Evolutionary conservation across 2,329 filamentous ascomycete genomes (phyloP).

Genomic region (Cadophora sp.): DNA sequence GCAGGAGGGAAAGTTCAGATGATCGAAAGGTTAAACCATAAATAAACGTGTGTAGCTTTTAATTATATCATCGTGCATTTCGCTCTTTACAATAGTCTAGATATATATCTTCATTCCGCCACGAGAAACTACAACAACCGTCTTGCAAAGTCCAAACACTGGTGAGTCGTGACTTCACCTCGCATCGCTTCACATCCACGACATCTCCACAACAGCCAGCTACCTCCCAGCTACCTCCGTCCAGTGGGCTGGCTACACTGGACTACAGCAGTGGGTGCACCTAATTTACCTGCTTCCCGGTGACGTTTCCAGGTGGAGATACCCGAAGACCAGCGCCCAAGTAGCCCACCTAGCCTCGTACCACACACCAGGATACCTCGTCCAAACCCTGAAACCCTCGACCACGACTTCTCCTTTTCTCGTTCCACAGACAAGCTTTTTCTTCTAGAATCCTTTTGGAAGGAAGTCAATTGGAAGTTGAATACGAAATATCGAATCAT

Average conservation of each 20-base stretch:
- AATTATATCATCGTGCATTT: background rate
- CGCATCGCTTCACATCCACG: background rate
- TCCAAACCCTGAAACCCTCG: background rate
- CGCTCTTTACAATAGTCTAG: background rate
- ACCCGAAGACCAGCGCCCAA: no score
- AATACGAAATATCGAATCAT: background rate
- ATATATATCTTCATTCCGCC: no score
- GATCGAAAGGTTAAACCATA: background rate
- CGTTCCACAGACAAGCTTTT: background rate
- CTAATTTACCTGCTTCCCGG: background rate
- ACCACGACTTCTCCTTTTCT: background rate
- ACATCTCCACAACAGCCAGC: background rate
- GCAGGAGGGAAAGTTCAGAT: no score
- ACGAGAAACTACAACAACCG: background rate
- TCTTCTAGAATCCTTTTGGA: background rate
- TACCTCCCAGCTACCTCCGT: no score
- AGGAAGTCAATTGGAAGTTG: background rate
- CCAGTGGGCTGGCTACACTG: no score
- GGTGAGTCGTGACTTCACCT: background rate
- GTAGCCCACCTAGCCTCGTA: background rate
- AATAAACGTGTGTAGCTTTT: background rate
- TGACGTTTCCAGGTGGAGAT: background rate
- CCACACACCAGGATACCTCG: conserved; percentile 3
- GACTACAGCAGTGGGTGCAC: no score
- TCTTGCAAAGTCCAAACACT: conserved; percentile 1